Conservation (phyloP, 106 monocot species). For the Dactylorhiza incarnata region DNA sequence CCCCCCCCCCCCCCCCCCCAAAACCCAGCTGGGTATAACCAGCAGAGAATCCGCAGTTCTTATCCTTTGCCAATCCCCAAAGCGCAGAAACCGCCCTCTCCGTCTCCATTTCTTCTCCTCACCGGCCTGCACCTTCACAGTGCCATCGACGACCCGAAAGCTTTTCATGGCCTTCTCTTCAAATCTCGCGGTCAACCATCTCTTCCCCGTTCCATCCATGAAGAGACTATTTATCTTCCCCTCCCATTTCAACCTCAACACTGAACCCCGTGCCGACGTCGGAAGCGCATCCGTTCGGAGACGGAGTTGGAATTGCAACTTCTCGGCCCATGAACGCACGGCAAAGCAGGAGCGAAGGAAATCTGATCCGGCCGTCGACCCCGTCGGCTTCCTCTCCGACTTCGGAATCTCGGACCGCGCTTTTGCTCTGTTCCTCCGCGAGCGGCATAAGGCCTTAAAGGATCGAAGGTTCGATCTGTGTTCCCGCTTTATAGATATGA, state of each 20-base stretch:
- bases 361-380: slow-evolving; percentile 27
- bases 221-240: neutral
- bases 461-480: slow-evolving; percentile 41
- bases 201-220: neutral
- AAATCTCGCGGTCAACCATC: neutral
- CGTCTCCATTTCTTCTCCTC: neutral
- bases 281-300: neutral
- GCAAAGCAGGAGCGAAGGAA: slow-evolving; percentile 14
- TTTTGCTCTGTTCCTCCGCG: slow-evolving; percentile 60
- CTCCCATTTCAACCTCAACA: neutral
- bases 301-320: slow-evolving; percentile 5
- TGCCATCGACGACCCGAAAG: neutral
- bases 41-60: neutral
- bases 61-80: neutral
- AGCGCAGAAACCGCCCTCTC: neutral
- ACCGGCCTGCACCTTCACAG: neutral
- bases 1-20: no score
- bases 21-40: no score
- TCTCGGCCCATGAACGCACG: slow-evolving; percentile 21
- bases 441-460: slow-evolving; percentile 60
- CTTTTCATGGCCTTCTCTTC: neutral
- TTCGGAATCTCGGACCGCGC: slow-evolving; percentile 44
- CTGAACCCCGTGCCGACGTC: neutral
- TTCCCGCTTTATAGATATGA: slow-evolving; percentile 33
- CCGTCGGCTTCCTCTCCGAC: slow-evolving; percentile 53